phyloP scores from a whole-genome alignment of 805 yeast species.

The Nakazawaea ernobii region DNA sequence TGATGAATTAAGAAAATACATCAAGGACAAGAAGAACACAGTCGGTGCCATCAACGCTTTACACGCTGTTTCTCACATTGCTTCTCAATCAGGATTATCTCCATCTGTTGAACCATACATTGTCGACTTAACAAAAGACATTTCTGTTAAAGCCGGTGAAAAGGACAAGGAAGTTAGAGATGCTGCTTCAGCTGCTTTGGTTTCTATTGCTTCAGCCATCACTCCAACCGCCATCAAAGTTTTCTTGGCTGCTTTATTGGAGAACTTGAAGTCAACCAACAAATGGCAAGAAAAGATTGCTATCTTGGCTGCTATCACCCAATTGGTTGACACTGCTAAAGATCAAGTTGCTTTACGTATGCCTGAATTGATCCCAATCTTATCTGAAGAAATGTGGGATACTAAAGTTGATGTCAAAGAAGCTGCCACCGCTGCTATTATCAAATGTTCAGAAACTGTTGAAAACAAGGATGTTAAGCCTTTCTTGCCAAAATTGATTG shows the following conservation, averaged over 20 bases:
- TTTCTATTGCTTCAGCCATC: constrained; percentile 71
- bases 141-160: constrained; percentile 83
- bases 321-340: constrained; percentile 90
- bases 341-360: constrained; percentile 95
- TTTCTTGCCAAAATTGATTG: constrained; percentile 96
- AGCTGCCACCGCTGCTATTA: constrained; percentile 93
- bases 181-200: constrained; percentile 70
- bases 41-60: constrained; percentile 68
- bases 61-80: constrained; percentile 79
- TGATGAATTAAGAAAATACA: constrained; percentile 64
- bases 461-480: constrained; percentile 99
- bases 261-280: constrained; percentile 62
- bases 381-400: constrained; percentile 99
- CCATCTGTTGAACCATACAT: constrained; percentile 96
- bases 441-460: constrained; percentile 94
- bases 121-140: constrained; percentile 66
- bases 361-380: constrained; percentile 98
- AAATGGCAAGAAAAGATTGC: constrained; percentile 99
- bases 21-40: constrained; percentile 74
- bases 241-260: constrained; percentile 74
- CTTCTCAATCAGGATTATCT: constrained; percentile 68
- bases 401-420: constrained; percentile 97
- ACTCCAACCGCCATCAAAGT: constrained; percentile 94
- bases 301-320: constrained; percentile 76
- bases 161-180: constrained; percentile 73